phyloP scores from a whole-genome alignment of 169 alveolate species.

The Cryptosporidium bovis region DNA sequence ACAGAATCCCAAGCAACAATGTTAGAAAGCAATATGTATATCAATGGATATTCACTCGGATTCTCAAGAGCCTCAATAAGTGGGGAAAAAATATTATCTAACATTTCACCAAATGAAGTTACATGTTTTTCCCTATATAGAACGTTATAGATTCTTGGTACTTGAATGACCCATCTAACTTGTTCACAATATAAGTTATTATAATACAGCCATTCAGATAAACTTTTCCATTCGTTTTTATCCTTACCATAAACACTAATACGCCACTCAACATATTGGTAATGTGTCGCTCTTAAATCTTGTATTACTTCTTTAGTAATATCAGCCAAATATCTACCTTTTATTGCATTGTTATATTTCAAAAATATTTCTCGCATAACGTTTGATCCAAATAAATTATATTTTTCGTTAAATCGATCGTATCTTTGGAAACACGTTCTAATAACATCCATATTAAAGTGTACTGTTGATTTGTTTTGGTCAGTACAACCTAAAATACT shows the following conservation, averaged over 20 bases:
- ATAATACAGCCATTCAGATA: conserved; percentile 90
- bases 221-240: conserved; percentile 89
- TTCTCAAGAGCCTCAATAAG: conserved; percentile 53
- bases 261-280: conserved; percentile 92
- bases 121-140: conserved; percentile 81
- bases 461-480: conserved; percentile 82
- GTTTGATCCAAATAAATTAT: conserved; percentile 89
- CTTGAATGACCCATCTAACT: conserved; percentile 90
- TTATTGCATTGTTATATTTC: conserved; percentile 87
- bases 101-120: conserved; percentile 84
- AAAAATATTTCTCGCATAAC: conserved; percentile 88
- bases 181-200: conserved; percentile 80
- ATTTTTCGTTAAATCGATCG: conserved; percentile 92
- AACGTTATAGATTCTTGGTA: conserved; percentile 89
- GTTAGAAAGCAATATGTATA: conserved; percentile 46
- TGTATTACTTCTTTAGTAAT: conserved; percentile 88
- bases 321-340: conserved; percentile 88
- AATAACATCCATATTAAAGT: conserved; percentile 87
- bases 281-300: conserved; percentile 85
- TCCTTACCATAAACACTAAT: conserved; percentile 91
- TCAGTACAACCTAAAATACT: conserved; percentile 81
- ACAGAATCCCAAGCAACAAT: conserved; percentile 89
- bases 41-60: conserved; percentile 66
- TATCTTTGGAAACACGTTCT: conserved; percentile 90
- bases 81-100: conserved; percentile 79